Evolutionary conservation across 1,284 basidiomycete species (phyloP), one percentile per base, ranked within the genome.

Genomic region (Cryptococcus neoformans): DNA sequence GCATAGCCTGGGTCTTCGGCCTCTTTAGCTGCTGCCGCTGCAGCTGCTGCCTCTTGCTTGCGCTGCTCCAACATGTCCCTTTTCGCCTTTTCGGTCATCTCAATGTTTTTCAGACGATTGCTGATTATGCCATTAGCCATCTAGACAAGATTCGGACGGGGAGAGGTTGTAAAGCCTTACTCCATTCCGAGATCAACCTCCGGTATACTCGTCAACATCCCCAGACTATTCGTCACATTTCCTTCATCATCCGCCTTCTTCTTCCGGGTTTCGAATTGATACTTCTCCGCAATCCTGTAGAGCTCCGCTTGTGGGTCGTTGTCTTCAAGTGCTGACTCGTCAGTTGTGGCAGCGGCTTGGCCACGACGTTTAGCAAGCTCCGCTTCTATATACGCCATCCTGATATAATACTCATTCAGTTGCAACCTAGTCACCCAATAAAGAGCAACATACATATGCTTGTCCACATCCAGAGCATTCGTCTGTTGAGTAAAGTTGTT

Each of bases 151-250:
- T 21, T 21, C 21, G 21, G 21, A 21, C 21, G 21, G 21, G 21
- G 21, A 21, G 21, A 21, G 7, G 9, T 14, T 12, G 16, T 21
- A 14, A 21, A 46, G 2, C 85, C 89, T 67, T 68, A 95, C 92
- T 98, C 93, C 87, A 98, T 97, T 55, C 95, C 95, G 5, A 99
- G 81, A 75, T 99, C 95, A 4, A 98, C 90, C 72, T 98, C 95
- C 0, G 94, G 94, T 64, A 99, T 93, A 37, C 90, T 91, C 11
- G 91, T 95, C 56, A 99, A 81, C 95, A 98, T 98, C 4, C 90
- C 86, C 69, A 94, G 73, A 67, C 89, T 92, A 62, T 91, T 91
- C 1, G 92, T 92, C 16, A 97, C 91, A 70, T 85, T 96, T 6
- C 94, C 94, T 66, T 96, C 95, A 62, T 94, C 88, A 42, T 73